These are phyloP conservation scores for Hypoxylon perforatum DNA, from an alignment of 495 filamentous ascomycete species.

Conservation along the genomic window DNA sequence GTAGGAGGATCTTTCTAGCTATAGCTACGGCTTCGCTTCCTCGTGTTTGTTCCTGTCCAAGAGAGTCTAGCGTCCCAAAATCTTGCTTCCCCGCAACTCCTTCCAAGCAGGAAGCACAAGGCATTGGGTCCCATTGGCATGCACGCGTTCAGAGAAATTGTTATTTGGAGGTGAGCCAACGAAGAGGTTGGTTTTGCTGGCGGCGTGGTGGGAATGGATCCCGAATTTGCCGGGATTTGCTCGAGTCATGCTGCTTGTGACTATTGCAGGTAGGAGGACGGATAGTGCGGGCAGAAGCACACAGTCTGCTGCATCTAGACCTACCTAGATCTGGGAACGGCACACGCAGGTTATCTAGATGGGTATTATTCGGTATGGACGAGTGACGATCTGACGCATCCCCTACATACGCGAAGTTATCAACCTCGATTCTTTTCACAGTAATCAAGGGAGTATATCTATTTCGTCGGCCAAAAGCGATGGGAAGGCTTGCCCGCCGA, in stretches of 20 bases:
- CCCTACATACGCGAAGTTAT: conserved; percentile 17
- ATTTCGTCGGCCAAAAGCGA: conserved; percentile 1
- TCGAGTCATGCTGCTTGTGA: conserved; percentile 35
- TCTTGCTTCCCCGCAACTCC: conserved; percentile 21
- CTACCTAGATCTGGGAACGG: conserved; percentile 28
- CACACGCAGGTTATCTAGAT: conserved; percentile 9
- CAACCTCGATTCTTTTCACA: conserved; percentile 7
- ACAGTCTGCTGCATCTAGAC: conserved; percentile 32
- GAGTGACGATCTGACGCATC: conserved; percentile 22
- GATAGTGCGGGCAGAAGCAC: conserved; percentile 23
- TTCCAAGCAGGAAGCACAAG: conserved; percentile 14
- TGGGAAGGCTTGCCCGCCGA: conserved; percentile 9
- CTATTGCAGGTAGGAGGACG: conserved; percentile 17
- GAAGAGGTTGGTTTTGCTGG: conserved; percentile 1
- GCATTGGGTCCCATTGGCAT: conserved; percentile 24
- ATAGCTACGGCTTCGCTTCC: conserved; percentile 9
- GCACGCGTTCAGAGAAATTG: conserved; percentile 16
- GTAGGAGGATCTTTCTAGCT: conserved; percentile 7
- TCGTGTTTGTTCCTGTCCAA: conserved; percentile 19
- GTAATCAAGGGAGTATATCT: conserved; percentile 17
- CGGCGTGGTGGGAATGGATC: conserved; percentile 23
- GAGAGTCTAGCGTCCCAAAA: conserved; percentile 16
- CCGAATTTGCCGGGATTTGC: conserved; percentile 33
- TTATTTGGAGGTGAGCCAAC: conserved; percentile 14
- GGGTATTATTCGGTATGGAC: conserved; percentile 18